These are phyloP conservation scores for Ogataea ramenticola DNA, from an alignment of 805 yeast genomes.

Conservation along the genomic window DNA sequence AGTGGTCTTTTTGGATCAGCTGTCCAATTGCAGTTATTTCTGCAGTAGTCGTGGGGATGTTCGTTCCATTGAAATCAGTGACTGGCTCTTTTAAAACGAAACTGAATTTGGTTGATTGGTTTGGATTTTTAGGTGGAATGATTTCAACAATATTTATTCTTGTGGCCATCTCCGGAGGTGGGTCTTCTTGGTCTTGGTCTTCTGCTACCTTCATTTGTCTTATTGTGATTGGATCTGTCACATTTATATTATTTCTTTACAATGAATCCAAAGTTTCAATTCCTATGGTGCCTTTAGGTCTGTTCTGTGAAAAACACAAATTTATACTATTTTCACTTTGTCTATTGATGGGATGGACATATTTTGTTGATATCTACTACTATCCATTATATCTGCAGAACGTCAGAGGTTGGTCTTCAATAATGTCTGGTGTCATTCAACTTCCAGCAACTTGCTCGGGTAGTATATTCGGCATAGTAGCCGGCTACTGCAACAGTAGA, in stretches of 20 bases:
- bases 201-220: constrained; percentile 18
- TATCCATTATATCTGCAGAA: constrained; percentile 39
- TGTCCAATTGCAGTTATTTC: constrained; percentile 28
- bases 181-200: constrained; percentile 47
- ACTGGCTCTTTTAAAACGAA: constrained; percentile 26
- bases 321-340: constrained; percentile 24
- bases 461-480: constrained; percentile 29
- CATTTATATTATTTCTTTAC: constrained; percentile 32
- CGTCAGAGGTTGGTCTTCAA: constrained; percentile 31
- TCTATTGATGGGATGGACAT: constrained; percentile 40
- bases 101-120: constrained; percentile 39
- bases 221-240: constrained; percentile 31
- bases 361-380: constrained; percentile 37
- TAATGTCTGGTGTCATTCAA: constrained; percentile 33
- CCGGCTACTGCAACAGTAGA: constrained; percentile 35
- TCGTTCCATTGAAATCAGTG: constrained; percentile 26
- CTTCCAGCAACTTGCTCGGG: constrained; percentile 31
- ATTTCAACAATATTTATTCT: constrained; percentile 41
- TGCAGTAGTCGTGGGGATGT: constrained; percentile 13
- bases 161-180: constrained; percentile 54
- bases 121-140: constrained; percentile 20
- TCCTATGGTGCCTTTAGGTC: constrained; percentile 43
- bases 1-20: constrained; percentile 43
- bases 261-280: constrained; percentile 39
- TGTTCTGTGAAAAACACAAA: constrained; percentile 28